Evolutionary conservation across 805 yeast genomes (phyloP).

Genomic region (Grigorovia jiainica): DNA sequence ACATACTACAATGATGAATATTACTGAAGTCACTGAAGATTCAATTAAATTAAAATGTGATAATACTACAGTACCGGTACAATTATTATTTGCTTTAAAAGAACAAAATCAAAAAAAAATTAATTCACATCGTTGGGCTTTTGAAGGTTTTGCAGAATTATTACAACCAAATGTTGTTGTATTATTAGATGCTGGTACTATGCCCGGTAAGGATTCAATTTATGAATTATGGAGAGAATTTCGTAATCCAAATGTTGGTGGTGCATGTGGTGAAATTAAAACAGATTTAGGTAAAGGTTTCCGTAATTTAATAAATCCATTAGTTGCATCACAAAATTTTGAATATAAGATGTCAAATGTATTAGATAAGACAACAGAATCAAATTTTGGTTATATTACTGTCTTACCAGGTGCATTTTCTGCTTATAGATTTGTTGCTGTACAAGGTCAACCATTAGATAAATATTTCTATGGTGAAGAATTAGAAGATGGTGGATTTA

Average conservation of each 20-base stretch:
- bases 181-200: constrained; percentile 89
- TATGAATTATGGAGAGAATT: constrained; percentile 88
- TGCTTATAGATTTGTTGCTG: constrained; percentile 81
- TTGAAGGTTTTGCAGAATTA: constrained; percentile 82
- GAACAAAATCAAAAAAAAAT: constrained; percentile 85
- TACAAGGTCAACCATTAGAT: constrained; percentile 75
- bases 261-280: constrained; percentile 95
- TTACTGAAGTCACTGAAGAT: constrained; percentile 52
- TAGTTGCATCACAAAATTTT: constrained; percentile 93
- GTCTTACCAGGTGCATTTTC: constrained; percentile 96
- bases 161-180: constrained; percentile 76
- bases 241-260: constrained; percentile 73
- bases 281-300: constrained; percentile 66
- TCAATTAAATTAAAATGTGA: constrained; percentile 46
- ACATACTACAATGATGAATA: constrained; percentile 86
- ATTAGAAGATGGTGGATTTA: constrained; percentile 53
- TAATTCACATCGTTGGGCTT: constrained; percentile 95
- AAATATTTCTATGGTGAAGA: constrained; percentile 91
- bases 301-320: constrained; percentile 59
- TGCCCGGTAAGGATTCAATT: constrained; percentile 75
- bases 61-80: constrained; percentile 65
- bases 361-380: constrained; percentile 91
- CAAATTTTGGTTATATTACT: constrained; percentile 86
- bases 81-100: constrained; percentile 79
- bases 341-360: constrained; percentile 95